Percentiles rank a stretch among this genome's conserved stretches.
Evolutionary conservation across 371 early-diverging fungal species (phyloP).

Genomic region (Actinomortierella wolfii): DNA sequence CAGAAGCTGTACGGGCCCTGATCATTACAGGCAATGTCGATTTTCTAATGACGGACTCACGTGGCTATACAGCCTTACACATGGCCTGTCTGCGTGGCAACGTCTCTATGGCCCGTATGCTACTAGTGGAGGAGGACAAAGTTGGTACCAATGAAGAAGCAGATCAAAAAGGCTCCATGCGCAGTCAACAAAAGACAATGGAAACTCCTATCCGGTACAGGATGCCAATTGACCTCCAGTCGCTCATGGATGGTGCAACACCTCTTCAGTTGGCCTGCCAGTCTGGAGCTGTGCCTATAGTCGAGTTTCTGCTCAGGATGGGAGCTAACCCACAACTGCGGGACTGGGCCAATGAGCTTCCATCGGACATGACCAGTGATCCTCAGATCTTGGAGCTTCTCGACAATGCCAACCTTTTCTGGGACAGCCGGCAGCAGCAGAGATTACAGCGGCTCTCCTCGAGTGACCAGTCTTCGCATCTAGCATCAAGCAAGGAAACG

Average conservation of each 20-base stretch:
- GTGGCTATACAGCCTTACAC: conserved; percentile 55
- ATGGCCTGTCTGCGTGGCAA: conserved; percentile 42
- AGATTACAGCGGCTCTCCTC: too few relatives aligned
- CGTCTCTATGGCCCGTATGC: conserved; percentile 21
- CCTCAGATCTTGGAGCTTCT: conserved; percentile 33
- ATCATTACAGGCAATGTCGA: conserved; percentile 21
- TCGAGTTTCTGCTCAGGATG: conserved; percentile 31
- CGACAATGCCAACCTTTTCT: conserved; percentile 45
- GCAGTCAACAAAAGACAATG: too few relatives aligned
- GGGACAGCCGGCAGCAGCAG: conserved; percentile 12
- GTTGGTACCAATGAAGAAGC: too few relatives aligned
- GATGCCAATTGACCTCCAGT: conserved; percentile 29
- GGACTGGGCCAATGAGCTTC: conserved; percentile 47
- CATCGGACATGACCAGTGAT: conserved; percentile 48
- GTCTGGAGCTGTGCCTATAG: conserved; percentile 19
- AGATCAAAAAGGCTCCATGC: too few relatives aligned
- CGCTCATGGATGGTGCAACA: conserved; percentile 33
- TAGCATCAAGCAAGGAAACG: background rate
- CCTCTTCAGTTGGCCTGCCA: conserved; percentile 37
- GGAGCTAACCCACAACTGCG: conserved; percentile 43
- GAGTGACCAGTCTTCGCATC: too few relatives aligned
- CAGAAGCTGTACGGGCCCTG: conserved; percentile 45
- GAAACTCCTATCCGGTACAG: too few relatives aligned
- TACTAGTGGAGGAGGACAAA: conserved; percentile 3
- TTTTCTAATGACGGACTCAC: conserved; percentile 21